Evolutionary conservation across 805 yeast genomes (phyloP), one percentile per base, ranked within the genome.

Genomic region (Saturnispora quitensis): DNA sequence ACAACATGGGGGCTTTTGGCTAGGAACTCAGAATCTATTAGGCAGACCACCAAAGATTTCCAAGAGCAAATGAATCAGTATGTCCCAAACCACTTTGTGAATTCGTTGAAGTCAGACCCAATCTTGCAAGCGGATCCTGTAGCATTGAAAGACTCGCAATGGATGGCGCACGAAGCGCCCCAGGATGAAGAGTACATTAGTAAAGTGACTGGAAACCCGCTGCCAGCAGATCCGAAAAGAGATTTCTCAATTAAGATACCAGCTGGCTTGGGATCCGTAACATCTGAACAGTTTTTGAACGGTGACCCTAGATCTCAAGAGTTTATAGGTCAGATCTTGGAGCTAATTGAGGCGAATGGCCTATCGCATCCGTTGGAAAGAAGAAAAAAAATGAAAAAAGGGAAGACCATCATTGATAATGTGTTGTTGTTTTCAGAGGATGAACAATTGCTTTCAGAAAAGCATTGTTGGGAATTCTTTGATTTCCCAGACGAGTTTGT

Each of bases 401-500:
- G 64, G 27, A 61, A 61, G 38, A 58, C 63, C 1, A 43, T 55
- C 20, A 55, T 60, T 44, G 53, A 52, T 35, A 45, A 50, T 15
- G 55, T 60, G 33, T 34, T 52, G 6, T 38, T 43, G 4, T 44
- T 45, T 18, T 52, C 53, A 17, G 46, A 47, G 7, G 40, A 50
- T 13, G 6, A 9, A 9, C 57, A 59, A 24, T 40, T 52, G 1
- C 22, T 53, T 13, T 48, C 55, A 12, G 58, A 57, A 38, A 31
- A 38, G 17, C 50, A 48, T 9, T 27, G 46, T 3, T 7, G 15
- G 4, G 15, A 18, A 1, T 47, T 56, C 17, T 53, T 64, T 54
- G 36, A 50, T 15, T 64, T 64, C 40, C 57, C 68, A 15, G 66
- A 66, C 1, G 64, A 66, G 0, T 82, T 81, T 56, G 60, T 79